phyloP scores from a whole-genome alignment of 768 basidiomycete species.

The Tulasnella sp. region DNA sequence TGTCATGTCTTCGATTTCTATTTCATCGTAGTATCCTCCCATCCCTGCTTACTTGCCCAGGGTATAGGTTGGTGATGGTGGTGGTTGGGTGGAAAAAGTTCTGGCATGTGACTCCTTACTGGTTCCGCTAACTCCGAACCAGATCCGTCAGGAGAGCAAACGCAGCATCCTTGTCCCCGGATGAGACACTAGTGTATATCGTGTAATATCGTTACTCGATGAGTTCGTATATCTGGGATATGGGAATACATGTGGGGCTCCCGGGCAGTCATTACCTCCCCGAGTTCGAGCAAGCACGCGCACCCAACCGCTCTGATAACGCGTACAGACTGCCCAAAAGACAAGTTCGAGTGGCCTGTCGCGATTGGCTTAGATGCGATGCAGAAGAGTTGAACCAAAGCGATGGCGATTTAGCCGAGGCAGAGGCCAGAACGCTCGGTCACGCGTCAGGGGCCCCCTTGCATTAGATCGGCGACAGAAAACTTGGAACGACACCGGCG shows the following conservation, averaged over 20 bases:
- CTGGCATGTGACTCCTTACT: not conserved
- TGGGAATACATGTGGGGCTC: too few species aligned
- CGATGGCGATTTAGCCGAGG: too few species aligned
- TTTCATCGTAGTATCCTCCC: constrained; percentile 92
- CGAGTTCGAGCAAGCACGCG: too few species aligned
- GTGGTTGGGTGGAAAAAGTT: not conserved
- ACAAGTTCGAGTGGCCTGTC: too few species aligned
- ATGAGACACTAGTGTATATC: too few species aligned
- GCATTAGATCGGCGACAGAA: not conserved
- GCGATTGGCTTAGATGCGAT: too few species aligned
- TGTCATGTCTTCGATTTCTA: constrained; percentile 94
- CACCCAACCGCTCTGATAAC: too few species aligned
- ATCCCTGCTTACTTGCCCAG: constrained; percentile 38
- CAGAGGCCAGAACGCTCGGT: not conserved
- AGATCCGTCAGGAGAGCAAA: not conserved
- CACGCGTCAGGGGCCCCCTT: not conserved
- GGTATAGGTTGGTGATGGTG: not conserved
- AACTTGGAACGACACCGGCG: not conserved
- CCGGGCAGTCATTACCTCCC: too few species aligned
- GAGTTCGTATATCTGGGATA: too few species aligned
- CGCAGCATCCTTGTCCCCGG: not conserved
- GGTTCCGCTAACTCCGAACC: not conserved
- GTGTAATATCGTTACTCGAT: too few species aligned
- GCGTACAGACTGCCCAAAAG: too few species aligned
- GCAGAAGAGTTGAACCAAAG: too few species aligned